Base-by-base conservation (phyloP, 2,329 filamentous ascomycete genomes). In the Macrophomina pseudophaseolina region DNA sequence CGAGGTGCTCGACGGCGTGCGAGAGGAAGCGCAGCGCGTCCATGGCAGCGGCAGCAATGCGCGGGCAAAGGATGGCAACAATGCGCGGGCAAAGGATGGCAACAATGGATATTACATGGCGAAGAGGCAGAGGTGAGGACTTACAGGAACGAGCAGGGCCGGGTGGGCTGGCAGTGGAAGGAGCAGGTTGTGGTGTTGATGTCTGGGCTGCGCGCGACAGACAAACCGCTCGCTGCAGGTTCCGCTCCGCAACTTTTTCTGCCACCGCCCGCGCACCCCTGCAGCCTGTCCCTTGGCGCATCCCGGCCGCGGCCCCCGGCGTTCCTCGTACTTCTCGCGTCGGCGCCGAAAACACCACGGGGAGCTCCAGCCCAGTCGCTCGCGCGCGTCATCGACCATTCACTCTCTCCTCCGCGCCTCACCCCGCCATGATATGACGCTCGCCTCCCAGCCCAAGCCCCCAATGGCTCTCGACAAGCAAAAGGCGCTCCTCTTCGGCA, bases 401-500 rank as follows among this genome's bases (percentile, higher is more conserved):
- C 23, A 28, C 14, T 52, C 28, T 14, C 11, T 16, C 49, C 11
- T 30, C 48, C 18, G 48, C 23, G 51, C 51, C 30, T 9, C 7
- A 9, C n/a, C 58, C 58, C 28, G 30, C 58, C 58, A 62, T 62
- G 58, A 38, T n/a, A 62, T 62, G 58, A 62, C 58, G 30, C 42
- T 42, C 63, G 52, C 52, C 16, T 33, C 51, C 42, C 51, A n/a
- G 9, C 30, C 52, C 18, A 30, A n/a, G 63, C 53, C 51, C 51
- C 52, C 63, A 58, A 87, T 88, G 85, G 79, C 79, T 65, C 78
- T 87, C 69, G 84, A 87, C 72, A 80, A 82, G 74, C 85, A 86
- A 78, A 90, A 88, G 80, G 82, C 84, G 58, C 83, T 86, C 74
- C 85, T 97, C 67, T 97, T 93, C 76, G 84, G 85, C 68, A 88